Percentiles rank a stretch among this genome's conserved stretches.
phyloP scores from a whole-genome alignment of 1,284 basidiomycete species.

The Cryptococcus wingfieldii region DNA sequence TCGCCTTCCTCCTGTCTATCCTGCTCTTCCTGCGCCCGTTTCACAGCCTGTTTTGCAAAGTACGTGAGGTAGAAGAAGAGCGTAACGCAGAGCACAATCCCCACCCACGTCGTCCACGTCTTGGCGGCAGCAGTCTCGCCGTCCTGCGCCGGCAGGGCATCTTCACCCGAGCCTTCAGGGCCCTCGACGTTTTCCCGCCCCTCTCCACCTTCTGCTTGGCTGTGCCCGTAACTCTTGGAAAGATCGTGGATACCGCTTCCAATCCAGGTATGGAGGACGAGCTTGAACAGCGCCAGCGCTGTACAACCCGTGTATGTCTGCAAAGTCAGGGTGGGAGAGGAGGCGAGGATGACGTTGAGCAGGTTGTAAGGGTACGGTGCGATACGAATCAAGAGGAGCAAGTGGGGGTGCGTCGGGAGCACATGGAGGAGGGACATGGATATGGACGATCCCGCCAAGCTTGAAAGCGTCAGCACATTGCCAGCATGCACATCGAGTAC shows the following conservation, averaged over 20 bases:
- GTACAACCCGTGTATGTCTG: slow-evolving; percentile 52
- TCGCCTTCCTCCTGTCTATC: slow-evolving; percentile 12
- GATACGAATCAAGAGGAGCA: slow-evolving; percentile 53
- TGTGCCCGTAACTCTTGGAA: slow-evolving; percentile 16
- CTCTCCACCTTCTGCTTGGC: not conserved
- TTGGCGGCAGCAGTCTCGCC: slow-evolving; percentile 27
- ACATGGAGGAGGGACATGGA: slow-evolving; percentile 41
- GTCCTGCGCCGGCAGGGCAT: slow-evolving; percentile 7
- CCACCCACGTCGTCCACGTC: slow-evolving; percentile 37
- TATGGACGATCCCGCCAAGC: slow-evolving; percentile 37
- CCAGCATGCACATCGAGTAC: not conserved
- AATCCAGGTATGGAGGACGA: slow-evolving; percentile 47
- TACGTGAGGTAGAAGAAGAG: slow-evolving; percentile 53
- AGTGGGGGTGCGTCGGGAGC: slow-evolving; percentile 46
- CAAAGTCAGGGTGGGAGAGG: slow-evolving; percentile 49
- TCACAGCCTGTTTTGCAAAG: slow-evolving; percentile 49
- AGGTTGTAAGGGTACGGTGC: slow-evolving; percentile 55
- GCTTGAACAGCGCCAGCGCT: slow-evolving; percentile 51
- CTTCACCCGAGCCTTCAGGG: not conserved
- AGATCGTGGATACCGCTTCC: slow-evolving; percentile 40
- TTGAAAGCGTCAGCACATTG: slow-evolving; percentile 7
- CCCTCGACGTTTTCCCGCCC: not conserved
- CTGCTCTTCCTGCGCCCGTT: slow-evolving; percentile 33
- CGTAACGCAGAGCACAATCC: slow-evolving; percentile 47
- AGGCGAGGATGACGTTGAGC: slow-evolving; percentile 55